These are phyloP conservation scores for Termitomyces titanicus DNA, from an alignment of 768 basidiomycete genomes.

Conservation along the genomic window DNA sequence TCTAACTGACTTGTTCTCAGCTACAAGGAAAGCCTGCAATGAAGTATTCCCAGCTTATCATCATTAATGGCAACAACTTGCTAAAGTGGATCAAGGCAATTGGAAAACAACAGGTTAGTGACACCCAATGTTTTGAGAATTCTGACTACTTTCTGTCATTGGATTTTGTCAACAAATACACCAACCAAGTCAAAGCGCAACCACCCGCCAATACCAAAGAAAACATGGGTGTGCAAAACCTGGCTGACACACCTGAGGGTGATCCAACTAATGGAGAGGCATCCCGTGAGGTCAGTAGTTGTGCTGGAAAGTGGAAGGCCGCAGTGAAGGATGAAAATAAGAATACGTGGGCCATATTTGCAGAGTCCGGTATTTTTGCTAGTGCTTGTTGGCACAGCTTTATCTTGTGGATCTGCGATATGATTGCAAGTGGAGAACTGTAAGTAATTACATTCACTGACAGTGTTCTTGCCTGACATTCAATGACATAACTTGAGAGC, in stretches of 20 bases:
- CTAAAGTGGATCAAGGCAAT: slow-evolving; percentile 22
- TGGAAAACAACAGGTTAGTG: slow-evolving; percentile 12
- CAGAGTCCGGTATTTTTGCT: no score
- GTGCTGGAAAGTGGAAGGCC: slow-evolving; percentile 30
- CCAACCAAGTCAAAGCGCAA: slow-evolving; percentile 24
- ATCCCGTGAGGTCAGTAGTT: not conserved
- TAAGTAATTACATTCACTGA: no score
- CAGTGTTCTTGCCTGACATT: no score
- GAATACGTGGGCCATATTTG: no score
- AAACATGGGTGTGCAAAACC: not conserved
- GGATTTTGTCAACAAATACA: slow-evolving; percentile 18
- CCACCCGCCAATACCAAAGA: not conserved
- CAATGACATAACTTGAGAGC: no score
- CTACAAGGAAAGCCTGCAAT: slow-evolving; percentile 27
- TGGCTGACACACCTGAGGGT: slow-evolving; percentile 1
- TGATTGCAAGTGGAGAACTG: no score
- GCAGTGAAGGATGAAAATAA: slow-evolving; percentile 18
- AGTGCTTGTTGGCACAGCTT: no score
- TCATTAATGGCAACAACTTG: slow-evolving; percentile 31
- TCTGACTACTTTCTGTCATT: slow-evolving; percentile 23
- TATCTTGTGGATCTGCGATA: no score
- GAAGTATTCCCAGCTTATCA: slow-evolving; percentile 18
- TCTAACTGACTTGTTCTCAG: slow-evolving; percentile 3
- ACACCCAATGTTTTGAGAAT: slow-evolving; percentile 12
- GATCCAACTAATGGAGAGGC: slow-evolving; percentile 1